Evolutionary conservation across 192 early-diverging fungal species (phyloP), one percentile per base, ranked within the genome.

Genomic region (Bifiguratus adelaidae): DNA sequence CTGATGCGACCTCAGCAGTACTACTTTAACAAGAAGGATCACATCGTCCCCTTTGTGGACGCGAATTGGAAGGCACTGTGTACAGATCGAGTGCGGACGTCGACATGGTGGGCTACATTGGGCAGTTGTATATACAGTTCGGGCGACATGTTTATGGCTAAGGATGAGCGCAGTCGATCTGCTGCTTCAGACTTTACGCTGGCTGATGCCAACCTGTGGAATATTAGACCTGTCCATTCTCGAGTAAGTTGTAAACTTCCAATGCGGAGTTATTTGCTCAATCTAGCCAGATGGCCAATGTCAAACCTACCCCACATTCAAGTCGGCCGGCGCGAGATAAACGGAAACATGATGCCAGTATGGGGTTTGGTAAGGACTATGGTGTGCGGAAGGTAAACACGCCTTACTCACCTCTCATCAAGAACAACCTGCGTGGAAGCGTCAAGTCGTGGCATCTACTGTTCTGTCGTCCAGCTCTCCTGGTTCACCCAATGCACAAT

Each of bases 21-120:
- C 48, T 76, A 69, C 43, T 83, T 83, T 35, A 75, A 79, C 41
- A 81, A 81, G 49, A 74, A 83, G 30, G 70, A 77, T 15, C 66
- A 68, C 42, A 80, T 83, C 29, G 47, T 76, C 7, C 79, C 79
- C 0, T 83, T 70, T 49, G 73, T 83, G 1, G 80, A 83, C 44
- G 60, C 60, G 4, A 61, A 79, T 43, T 83, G 80, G 80, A 67
- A 59, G n/a, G 61, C 61, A 20, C 53, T 83, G 13, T 83, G 80
- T 19, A 80, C 75, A 15, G 74, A 80, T 25, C 63, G 80, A 11
- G 62, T 58, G 21, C 63, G 80, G 30, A 82, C 80, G 0, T 53
- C 70, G 7, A 82, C 80, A 6, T 82, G 80, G 80, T 80, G 78
- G 78, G 78, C 80, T 0, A 82, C 80, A 3, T 47, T 82, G 18